Conservation (phyloP, 257 asterid species). For the Solanum sparsipilum region DNA sequence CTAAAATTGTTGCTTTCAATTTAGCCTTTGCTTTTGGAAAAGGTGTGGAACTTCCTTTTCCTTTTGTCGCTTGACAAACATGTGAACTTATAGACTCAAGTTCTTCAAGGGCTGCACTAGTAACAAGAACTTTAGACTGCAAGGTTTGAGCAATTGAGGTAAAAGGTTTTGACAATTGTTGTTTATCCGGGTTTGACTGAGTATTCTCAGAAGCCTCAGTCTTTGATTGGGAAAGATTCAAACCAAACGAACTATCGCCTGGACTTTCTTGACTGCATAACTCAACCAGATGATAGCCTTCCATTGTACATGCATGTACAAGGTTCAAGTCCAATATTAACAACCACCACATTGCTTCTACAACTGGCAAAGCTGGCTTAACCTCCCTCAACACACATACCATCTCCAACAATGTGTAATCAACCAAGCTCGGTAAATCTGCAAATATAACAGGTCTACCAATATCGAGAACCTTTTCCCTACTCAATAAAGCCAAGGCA, state of each 20-base stretch:
- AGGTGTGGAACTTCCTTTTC: conserved; percentile 20
- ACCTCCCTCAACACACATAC: conserved; percentile 58
- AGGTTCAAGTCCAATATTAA: conserved; percentile 62
- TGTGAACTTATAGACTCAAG: conserved; percentile 7
- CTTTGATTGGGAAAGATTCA: conserved; percentile 3
- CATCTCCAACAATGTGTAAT: conserved; percentile 72
- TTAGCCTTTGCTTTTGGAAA: conserved; percentile 28
- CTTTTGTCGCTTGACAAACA: conserved; percentile 6
- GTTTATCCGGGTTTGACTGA: conserved; percentile 14
- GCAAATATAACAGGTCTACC: conserved; percentile 26
- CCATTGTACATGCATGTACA: conserved; percentile 40
- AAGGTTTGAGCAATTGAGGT: conserved; percentile 10
- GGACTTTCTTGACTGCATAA: conserved; percentile 15
- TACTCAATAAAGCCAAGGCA: conserved; percentile 44
- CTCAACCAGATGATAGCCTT: conserved; percentile 19
- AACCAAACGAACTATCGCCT: conserved; percentile 6
- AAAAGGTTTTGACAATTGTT: conserved; percentile 5
- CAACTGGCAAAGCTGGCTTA: conserved; percentile 38
- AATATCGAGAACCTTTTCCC: conserved; percentile 22
- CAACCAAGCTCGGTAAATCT: conserved; percentile 42
- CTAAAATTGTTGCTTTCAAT: conserved; percentile 14
- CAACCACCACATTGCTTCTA: conserved; percentile 73
- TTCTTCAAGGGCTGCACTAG: conserved; percentile 9
- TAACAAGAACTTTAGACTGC: conserved; percentile 11
- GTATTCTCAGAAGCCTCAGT: conserved; percentile 15